phyloP scores from a whole-genome alignment of 2,329 filamentous ascomycete species.

The Pseudofabraea citricarpa region DNA sequence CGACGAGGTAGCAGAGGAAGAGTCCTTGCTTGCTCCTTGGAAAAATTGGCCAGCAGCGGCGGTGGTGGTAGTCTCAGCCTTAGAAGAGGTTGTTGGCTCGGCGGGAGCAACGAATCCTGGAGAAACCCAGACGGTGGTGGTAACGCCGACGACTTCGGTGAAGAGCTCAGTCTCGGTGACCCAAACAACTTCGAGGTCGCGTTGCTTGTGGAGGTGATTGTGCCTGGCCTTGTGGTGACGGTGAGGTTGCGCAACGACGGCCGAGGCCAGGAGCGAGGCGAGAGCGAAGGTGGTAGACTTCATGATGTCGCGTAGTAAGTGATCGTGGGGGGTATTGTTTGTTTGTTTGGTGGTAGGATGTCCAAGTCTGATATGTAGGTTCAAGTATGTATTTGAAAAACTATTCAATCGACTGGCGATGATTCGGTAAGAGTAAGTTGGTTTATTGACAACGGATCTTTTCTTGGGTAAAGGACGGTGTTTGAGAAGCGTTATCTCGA shows the following conservation, averaged over 20 bases:
- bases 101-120: conserved; percentile 14
- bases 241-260: conserved; percentile 27
- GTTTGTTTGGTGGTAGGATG: not conserved
- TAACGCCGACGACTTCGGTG: conserved; percentile 38
- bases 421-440: not conserved
- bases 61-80: not conserved
- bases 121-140: conserved; percentile 36
- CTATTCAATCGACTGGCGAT: conserved; percentile 1
- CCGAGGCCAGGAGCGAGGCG: conserved; percentile 22
- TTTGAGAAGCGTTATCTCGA: not conserved
- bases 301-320: conserved; percentile 17
- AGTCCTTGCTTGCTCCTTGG: not conserved
- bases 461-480: not conserved
- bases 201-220: conserved; percentile 17
- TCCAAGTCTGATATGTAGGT: not conserved
- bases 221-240: conserved; percentile 27
- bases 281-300: conserved; percentile 27
- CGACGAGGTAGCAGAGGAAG: conserved; percentile 3
- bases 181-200: conserved; percentile 34
- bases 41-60: not conserved
- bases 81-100: conserved; percentile 5
- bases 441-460: too few species aligned
- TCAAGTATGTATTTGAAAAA: not conserved
- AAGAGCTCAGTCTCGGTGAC: conserved; percentile 42
- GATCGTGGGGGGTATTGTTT: not conserved